These are phyloP conservation scores for Cucurbita pepo DNA, from an alignment of 306 rosid species.

Conservation along the genomic window DNA sequence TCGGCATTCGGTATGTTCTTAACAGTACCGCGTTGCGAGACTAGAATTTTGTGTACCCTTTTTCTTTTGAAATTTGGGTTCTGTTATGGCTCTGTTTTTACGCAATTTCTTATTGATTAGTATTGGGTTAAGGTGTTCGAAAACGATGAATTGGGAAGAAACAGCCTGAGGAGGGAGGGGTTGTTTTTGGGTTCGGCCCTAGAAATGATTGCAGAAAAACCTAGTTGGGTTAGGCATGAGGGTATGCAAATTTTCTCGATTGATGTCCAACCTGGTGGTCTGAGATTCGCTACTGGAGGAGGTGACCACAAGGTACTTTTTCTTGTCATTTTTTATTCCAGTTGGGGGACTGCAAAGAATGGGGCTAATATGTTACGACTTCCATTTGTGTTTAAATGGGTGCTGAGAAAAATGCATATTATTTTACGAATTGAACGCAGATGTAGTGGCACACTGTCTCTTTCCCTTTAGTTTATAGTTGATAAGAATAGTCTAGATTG, in stretches of 20 bases:
- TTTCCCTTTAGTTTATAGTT: not conserved
- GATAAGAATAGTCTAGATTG: not conserved
- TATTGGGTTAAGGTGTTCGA: not conserved
- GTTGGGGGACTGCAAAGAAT: not conserved
- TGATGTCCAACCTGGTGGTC: slow-evolving; percentile 94
- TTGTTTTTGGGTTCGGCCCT: not conserved
- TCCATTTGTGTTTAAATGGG: not conserved
- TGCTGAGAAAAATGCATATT: not conserved
- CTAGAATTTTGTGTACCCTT: not conserved
- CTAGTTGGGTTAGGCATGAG: slow-evolving; percentile 88
- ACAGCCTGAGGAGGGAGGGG: slow-evolving; percentile 7
- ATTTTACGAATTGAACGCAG: not conserved
- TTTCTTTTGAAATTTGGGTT: not conserved
- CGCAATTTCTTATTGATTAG: not conserved
- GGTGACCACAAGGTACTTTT: slow-evolving; percentile 88
- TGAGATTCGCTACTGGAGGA: slow-evolving; percentile 90
- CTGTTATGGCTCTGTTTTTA: not conserved
- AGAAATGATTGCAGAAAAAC: slow-evolving; percentile 87
- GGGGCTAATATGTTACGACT: not conserved
- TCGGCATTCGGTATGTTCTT: not conserved
- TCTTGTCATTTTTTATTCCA: not conserved
- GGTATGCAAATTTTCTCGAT: slow-evolving; percentile 97
- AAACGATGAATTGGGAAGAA: slow-evolving; percentile 1
- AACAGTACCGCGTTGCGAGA: not conserved
- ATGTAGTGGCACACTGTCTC: not conserved